Percentiles rank a stretch among this genome's conserved stretches.
These are phyloP conservation scores for Oryza longistaminata DNA, from an alignment of 176 grass and related monocot species.

Conservation along the genomic window DNA sequence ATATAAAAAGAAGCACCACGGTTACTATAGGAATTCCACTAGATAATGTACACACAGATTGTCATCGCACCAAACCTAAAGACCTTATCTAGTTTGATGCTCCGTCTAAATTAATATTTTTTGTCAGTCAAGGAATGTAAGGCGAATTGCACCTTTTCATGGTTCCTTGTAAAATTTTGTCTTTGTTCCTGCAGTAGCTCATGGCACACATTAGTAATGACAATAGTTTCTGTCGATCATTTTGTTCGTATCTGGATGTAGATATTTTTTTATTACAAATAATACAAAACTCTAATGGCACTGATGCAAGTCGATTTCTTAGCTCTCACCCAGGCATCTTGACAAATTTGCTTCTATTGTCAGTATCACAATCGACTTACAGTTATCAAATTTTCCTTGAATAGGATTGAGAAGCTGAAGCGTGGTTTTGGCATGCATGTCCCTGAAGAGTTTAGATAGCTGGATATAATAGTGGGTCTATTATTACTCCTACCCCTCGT, in stretches of 20 bases:
- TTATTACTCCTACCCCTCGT: conserved; percentile 22
- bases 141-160: background rate
- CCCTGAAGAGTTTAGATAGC: conserved; percentile 70
- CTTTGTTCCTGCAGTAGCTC: background rate
- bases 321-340: background rate
- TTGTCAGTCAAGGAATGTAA: background rate
- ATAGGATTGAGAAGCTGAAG: conserved; percentile 91
- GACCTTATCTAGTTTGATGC: background rate
- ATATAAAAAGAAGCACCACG: background rate
- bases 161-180: background rate
- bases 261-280: background rate
- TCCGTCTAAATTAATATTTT: background rate
- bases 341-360: conserved; percentile 4
- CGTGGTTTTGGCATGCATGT: conserved; percentile 91
- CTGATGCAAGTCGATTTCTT: background rate
- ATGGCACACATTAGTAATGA: background rate
- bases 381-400: conserved; percentile 34
- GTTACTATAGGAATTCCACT: conserved; percentile 3
- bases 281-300: background rate
- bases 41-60: background rate
- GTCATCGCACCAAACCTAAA: background rate
- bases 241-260: conserved; percentile 13
- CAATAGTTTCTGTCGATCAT: background rate
- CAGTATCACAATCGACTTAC: conserved; percentile 4
- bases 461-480: conserved; percentile 15